A percentile compares a stretch with the other conserved stretches of the same genome.
Evolutionary conservation across 2,329 filamentous ascomycete genomes (phyloP).

Genomic region (Colletotrichum caudatum): DNA sequence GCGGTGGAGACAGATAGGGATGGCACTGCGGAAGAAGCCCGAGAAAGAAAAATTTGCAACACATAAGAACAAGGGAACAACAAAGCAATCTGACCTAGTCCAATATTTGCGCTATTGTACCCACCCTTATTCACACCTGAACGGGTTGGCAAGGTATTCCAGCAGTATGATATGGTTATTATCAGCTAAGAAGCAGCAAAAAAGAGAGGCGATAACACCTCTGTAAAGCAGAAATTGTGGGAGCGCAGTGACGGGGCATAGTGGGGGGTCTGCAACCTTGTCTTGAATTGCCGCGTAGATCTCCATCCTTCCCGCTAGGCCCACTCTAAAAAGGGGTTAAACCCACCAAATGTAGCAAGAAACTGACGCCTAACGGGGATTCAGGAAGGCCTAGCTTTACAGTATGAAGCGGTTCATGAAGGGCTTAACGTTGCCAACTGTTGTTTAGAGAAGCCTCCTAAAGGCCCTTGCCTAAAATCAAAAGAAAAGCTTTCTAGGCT

Average conservation of each 20-base stretch:
- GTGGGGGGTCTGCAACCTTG: not conserved
- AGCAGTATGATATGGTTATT: too few species aligned
- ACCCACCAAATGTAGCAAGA: too few species aligned
- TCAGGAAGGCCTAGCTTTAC: too few species aligned
- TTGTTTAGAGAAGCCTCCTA: too few species aligned
- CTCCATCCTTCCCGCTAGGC: not conserved
- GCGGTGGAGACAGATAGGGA: not conserved
- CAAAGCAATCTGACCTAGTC: slow-evolving; percentile 24
- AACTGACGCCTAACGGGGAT: too few species aligned
- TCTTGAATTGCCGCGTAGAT: slow-evolving; percentile 20
- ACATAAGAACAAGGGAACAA: not conserved
- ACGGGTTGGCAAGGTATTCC: too few species aligned
- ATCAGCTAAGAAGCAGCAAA: not conserved
- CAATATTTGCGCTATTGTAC: not conserved
- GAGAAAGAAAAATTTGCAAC: not conserved
- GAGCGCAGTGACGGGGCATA: not conserved
- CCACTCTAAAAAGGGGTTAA: too few species aligned
- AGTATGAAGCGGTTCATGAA: too few species aligned
- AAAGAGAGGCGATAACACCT: not conserved
- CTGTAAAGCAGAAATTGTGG: not conserved
- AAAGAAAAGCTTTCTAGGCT: too few species aligned
- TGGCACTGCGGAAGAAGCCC: slow-evolving; percentile 11
- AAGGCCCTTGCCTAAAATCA: too few species aligned
- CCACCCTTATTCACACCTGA: too few species aligned
- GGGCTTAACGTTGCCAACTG: too few species aligned